phyloP scores from a whole-genome alignment of 1,284 basidiomycete species.

The Neolentinus lepideus region DNA sequence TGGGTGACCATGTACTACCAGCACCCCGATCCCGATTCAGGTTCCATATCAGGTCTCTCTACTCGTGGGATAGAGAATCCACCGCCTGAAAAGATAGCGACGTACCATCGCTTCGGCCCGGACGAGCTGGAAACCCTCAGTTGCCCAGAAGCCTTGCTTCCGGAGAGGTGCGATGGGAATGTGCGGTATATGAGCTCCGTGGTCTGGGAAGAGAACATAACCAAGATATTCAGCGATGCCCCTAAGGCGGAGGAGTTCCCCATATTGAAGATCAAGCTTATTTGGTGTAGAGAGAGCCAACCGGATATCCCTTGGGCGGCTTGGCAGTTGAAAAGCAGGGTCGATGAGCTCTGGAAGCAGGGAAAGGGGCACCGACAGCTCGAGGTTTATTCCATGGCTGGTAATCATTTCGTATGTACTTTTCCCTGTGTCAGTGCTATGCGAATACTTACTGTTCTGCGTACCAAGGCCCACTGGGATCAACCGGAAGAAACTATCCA shows the following conservation, averaged over 20 bases:
- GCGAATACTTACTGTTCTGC: neutral
- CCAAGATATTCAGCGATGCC: slow-evolving; percentile 8
- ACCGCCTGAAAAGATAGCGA: slow-evolving; percentile 3
- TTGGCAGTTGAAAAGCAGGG: slow-evolving; percentile 10
- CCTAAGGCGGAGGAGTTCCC: slow-evolving; percentile 6
- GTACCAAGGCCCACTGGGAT: slow-evolving; percentile 14
- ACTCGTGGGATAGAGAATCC: slow-evolving; percentile 5
- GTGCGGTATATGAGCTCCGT: slow-evolving; percentile 8
- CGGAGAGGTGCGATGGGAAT: slow-evolving; percentile 6
- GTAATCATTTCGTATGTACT: slow-evolving; percentile 18
- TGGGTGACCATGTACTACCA: slow-evolving; percentile 18
- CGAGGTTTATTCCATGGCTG: slow-evolving; percentile 13
- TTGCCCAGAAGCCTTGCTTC: slow-evolving; percentile 9
- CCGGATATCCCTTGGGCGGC: slow-evolving; percentile 13
- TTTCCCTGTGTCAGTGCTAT: neutral
- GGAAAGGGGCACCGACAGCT: slow-evolving; percentile 10
- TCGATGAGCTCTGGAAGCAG: slow-evolving; percentile 7
- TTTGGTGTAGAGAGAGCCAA: slow-evolving; percentile 13
- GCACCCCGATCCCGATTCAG: slow-evolving; percentile 6
- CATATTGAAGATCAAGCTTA: slow-evolving; percentile 10
- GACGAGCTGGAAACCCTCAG: slow-evolving; percentile 4
- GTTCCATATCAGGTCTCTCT: slow-evolving; percentile 5
- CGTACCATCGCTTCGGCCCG: slow-evolving; percentile 8
- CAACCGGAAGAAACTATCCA: slow-evolving; percentile 11
- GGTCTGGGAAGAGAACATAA: slow-evolving; percentile 7